Conservation (phyloP, 1,284 basidiomycete species). For the Cystobasidium slooffiae region DNA sequence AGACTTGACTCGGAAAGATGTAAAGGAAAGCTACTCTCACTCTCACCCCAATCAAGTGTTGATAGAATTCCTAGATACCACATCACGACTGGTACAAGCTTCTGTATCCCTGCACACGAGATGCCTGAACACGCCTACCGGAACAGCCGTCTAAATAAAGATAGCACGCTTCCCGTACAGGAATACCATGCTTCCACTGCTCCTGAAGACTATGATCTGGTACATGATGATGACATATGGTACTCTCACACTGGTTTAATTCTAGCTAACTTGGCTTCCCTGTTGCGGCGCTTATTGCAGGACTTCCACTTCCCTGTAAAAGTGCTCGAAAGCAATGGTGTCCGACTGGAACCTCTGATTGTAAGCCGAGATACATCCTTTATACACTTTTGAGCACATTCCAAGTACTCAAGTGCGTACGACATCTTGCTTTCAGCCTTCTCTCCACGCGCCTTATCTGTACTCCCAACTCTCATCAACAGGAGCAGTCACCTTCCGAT, state of each 20-base stretch:
- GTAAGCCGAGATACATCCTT: too few species aligned
- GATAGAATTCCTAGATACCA: too few species aligned
- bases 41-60: too few species aligned
- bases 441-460: constrained; percentile 21
- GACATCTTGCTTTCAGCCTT: constrained; percentile 12
- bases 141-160: constrained; percentile 3
- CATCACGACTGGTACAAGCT: not conserved
- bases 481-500: constrained; percentile 9
- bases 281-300: constrained; percentile 1
- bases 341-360: constrained; percentile 26
- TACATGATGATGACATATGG: not conserved
- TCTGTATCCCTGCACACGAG: not conserved
- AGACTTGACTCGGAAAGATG: too few species aligned
- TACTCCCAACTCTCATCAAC: constrained; percentile 1
- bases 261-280: not conserved
- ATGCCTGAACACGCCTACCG: constrained; percentile 9
- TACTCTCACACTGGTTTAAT: not conserved
- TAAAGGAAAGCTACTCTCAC: too few species aligned
- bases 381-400: too few species aligned
- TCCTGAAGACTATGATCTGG: constrained; percentile 31
- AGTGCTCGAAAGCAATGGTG: constrained; percentile 29
- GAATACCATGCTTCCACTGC: constrained; percentile 23
- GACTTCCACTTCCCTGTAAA: constrained; percentile 25
- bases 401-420: too few species aligned
- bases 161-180: not conserved